Evolutionary conservation across 2,329 filamentous ascomycete genomes (phyloP), one percentile per base, ranked within the genome.

Genomic region (Diaporthe amygdali): DNA sequence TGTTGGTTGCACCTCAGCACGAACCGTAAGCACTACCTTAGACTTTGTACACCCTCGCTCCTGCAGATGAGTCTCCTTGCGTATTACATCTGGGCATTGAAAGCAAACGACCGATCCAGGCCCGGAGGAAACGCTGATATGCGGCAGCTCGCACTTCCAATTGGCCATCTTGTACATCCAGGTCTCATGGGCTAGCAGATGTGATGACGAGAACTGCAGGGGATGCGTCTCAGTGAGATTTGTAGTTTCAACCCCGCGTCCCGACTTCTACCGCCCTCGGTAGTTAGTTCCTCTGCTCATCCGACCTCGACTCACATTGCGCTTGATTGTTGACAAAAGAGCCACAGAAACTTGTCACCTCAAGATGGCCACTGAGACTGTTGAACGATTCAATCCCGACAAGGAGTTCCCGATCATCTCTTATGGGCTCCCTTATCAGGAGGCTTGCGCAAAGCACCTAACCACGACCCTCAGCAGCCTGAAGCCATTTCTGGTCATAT

Each of bases 401-500:
- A 70, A 66, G 61, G 66, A 66, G n/a, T 51, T 55, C 34, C 73
- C 73, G 17, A 71, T 74, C 69, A 71, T 73, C 59, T 70, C 71
- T 22, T 69, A 74, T 25, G 70, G 70, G 39, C 69, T 74, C 12
- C 67, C 74, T n/a, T 74, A 66, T 32, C 70, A 72, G 10, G 70
- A 75, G 25, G 74, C 74, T 14, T 67, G 71, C 37, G 71, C 74
- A 22, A 63, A 51, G 32, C 73, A 75, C 34, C 49, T 74, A 20
- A 37, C 27, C 27, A 22, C n/a, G 5, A 75, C 73, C 2, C 63
- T 75, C 17, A 25, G 69, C n/a, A n/a, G 69, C 41, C 56, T 51
- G 22, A 67, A 69, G 41, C 73, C 74, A 3, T 75, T 74, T 41
- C 61, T 76, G n/a, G 44, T 75, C 32, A 64, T 74, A 47, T 75